Conservation (phyloP, 768 basidiomycete genomes). For the Podaxis sp. region DNA sequence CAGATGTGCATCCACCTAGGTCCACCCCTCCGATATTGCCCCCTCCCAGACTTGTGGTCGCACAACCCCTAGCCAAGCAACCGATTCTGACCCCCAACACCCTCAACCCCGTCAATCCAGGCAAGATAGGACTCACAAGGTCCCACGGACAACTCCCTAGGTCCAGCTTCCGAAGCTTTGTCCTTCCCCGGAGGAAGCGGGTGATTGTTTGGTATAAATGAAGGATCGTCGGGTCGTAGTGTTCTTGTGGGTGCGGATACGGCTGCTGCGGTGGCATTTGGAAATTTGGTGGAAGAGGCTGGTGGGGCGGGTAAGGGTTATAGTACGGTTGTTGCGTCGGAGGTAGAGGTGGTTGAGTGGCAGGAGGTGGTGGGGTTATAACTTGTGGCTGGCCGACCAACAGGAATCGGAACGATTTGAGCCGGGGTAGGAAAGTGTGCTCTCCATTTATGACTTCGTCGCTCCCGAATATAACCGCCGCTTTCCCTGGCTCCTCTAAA, state of each 20-base stretch:
- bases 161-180: conserved; percentile 50
- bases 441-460: conserved; percentile 55
- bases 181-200: conserved; percentile 46
- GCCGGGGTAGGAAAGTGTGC: conserved; percentile 60
- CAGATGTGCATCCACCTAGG: background rate
- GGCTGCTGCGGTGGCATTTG: background rate
- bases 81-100: conserved; percentile 57
- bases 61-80: conserved; percentile 2
- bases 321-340: conserved; percentile 1
- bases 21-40: background rate
- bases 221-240: conserved; percentile 6
- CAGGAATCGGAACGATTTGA: conserved; percentile 59
- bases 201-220: conserved; percentile 50
- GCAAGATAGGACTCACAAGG: conserved; percentile 45
- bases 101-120: conserved; percentile 45
- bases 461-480: conserved; percentile 54
- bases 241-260: conserved; percentile 7
- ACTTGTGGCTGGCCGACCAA: conserved; percentile 45
- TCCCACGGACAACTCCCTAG: conserved; percentile 67
- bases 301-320: background rate
- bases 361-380: background rate
- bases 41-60: background rate
- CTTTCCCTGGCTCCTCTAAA: conserved; percentile 54
- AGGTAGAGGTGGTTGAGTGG: conserved; percentile 40
- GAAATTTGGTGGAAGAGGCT: background rate